These are phyloP conservation scores for Phytophthora crassamura DNA, from an alignment of 352 stramenopile genomes.

Conservation along the genomic window DNA sequence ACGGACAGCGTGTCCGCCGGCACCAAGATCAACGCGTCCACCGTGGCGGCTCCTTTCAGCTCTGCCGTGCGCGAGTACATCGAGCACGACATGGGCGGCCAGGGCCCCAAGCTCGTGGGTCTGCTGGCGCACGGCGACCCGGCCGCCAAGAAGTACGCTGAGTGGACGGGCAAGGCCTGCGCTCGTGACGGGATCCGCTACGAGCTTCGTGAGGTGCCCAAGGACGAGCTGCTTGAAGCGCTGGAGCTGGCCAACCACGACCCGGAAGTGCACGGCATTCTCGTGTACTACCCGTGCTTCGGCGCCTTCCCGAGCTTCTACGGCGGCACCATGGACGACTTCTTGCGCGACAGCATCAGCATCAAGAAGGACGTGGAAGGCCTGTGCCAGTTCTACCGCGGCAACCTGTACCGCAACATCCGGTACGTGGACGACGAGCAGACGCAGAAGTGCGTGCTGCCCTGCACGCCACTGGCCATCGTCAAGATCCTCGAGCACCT, in stretches of 20 bases:
- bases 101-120: constrained; percentile 89
- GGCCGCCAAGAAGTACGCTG: constrained; percentile 95
- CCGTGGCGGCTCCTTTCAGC: constrained; percentile 90
- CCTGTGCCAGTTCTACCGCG: constrained; percentile 96
- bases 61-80: constrained; percentile 87
- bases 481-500: constrained; percentile 95
- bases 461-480: constrained; percentile 96
- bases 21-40: constrained; percentile 79
- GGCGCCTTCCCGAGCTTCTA: constrained; percentile 96
- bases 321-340: constrained; percentile 97
- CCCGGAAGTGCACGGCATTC: constrained; percentile 95
- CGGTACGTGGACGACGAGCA: constrained; percentile 92
- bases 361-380: constrained; percentile 98
- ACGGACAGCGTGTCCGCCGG: constrained; percentile 21
- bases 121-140: constrained; percentile 96
- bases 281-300: constrained; percentile 99
- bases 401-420: constrained; percentile 98
- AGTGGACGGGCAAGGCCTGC: constrained; percentile 97
- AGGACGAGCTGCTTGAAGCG: constrained; percentile 94
- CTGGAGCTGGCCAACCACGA: constrained; percentile 94
- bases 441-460: constrained; percentile 96
- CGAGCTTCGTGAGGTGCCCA: constrained; percentile 94
- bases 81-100: constrained; percentile 69
- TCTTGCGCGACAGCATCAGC: constrained; percentile 95
- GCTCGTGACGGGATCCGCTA: constrained; percentile 96